Evolutionary conservation across 202 grass and related monocot genomes (phyloP).

Genomic region (Panicum hallii): DNA sequence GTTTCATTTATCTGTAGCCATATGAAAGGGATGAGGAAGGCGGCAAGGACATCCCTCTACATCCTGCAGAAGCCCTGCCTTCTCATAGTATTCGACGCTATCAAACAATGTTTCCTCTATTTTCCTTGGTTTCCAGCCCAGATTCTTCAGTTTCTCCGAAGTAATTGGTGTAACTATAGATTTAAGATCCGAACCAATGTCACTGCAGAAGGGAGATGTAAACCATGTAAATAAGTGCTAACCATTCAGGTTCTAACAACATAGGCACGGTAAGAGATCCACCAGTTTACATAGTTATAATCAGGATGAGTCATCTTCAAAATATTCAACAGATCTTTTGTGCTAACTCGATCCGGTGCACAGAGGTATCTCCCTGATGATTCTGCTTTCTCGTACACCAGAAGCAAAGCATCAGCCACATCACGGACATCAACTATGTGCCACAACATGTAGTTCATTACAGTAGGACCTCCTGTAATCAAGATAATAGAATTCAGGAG

Average conservation of each 20-base stretch:
- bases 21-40: conserved; percentile 33
- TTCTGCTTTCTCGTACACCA: conserved; percentile 45
- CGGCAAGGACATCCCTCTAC: not conserved
- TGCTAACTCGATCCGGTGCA: not conserved
- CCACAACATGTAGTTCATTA: conserved; percentile 33
- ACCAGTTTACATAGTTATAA: conserved; percentile 46
- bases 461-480: conserved; percentile 43
- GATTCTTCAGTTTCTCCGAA: conserved; percentile 43
- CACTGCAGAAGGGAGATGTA: conserved; percentile 42
- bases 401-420: conserved; percentile 49
- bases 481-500: not conserved
- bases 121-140: conserved; percentile 54
- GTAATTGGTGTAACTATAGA: conserved; percentile 19
- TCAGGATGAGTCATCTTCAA: conserved; percentile 40
- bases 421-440: conserved; percentile 59
- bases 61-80: conserved; percentile 47
- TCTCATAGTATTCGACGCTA: conserved; percentile 42
- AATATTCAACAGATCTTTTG: conserved; percentile 26
- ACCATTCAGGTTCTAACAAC: not conserved
- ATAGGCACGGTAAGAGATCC: not conserved
- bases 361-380: conserved; percentile 44
- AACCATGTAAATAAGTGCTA: not conserved
- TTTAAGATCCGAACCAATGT: conserved; percentile 29
- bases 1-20: conserved; percentile 27
- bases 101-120: conserved; percentile 44